Base-by-base conservation (phyloP, 352 stramenopile genomes). In the Globisporangium echinulatum region DNA sequence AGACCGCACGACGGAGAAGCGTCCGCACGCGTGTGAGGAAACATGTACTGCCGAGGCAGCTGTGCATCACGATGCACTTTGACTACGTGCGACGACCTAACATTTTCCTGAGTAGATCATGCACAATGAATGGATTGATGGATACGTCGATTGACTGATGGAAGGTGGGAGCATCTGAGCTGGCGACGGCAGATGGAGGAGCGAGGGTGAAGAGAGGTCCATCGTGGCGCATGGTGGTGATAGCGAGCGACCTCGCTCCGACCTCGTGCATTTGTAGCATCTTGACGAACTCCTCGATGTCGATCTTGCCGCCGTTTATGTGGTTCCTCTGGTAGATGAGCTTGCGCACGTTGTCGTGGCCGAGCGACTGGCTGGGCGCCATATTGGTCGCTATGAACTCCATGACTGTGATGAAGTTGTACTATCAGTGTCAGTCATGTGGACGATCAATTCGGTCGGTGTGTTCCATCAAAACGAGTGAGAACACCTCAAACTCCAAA, bases 261-360 rank as follows among this genome's bases (percentile, higher is more conserved):
- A 90, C 75, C 54, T 87, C 80, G 56, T 88, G 76, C 65, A 88
- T 90, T 25, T 85, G 74, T 6, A 90, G 64, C 78, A 90, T 90
- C 50, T 80, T 84, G 57, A 58, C 62, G 57, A 90, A 90, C 47
- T 90, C 80, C 37, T 88, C 76, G 6, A 88, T 55, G 54, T 90
- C 78, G 59, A 90, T 90, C 68, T 88, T 88, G 52, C 76, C 76
- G 54, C 87, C 81, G 54, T 83, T 72, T 62, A 88, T 90, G 49
- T 76, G 74, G 50, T 88, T 78, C 77, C 87, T 88, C 49, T 88
- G 74, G 40, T 87, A 90, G 6, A 90, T 74, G 4, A 90, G 67
- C 63, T 90, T 78, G 33, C 80, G 75, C 49, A 90, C 80, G 54
- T 88, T 78, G 59, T 90, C 77, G 48, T 88, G 77, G 57, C 87